Evolutionary conservation across 1,284 basidiomycete species (phyloP).

Genomic region (Cutaneotrichosporon curvatum): DNA sequence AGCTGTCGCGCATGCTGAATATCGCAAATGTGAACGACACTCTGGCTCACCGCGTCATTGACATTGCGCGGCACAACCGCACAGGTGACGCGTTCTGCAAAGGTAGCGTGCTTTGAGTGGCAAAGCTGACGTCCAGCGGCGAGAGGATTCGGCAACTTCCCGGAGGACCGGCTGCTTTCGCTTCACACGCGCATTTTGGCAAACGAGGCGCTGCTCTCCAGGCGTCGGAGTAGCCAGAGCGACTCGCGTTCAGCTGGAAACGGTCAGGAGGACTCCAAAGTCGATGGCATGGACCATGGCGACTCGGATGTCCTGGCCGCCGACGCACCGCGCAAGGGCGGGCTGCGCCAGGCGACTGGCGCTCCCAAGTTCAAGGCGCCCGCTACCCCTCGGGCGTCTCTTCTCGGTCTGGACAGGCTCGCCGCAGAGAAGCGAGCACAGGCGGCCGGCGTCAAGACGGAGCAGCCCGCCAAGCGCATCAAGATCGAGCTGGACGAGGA

Average conservation of each 20-base stretch:
- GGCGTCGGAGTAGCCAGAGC: background rate
- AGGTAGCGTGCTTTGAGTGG: conserved; percentile 40
- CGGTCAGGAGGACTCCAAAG: conserved; percentile 1
- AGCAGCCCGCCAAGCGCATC: conserved; percentile 55
- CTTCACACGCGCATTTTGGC: conserved; percentile 56
- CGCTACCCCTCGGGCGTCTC: conserved; percentile 61
- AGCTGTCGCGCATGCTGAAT: conserved; percentile 71
- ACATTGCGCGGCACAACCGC: conserved; percentile 65
- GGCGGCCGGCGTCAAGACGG: conserved; percentile 50
- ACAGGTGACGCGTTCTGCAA: conserved; percentile 55
- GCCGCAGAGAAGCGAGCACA: conserved; percentile 74
- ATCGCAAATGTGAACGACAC: conserved; percentile 72
- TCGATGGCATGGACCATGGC: conserved; percentile 66
- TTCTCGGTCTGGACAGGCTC: conserved; percentile 77
- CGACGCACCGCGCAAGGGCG: conserved; percentile 66
- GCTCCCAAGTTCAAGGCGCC: conserved; percentile 70
- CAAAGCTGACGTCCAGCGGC: conserved; percentile 53
- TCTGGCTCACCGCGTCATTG: conserved; percentile 67
- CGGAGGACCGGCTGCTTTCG: conserved; percentile 56
- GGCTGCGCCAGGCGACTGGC: conserved; percentile 66
- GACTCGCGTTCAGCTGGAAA: background rate
- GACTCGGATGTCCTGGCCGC: conserved; percentile 73
- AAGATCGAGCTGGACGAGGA: conserved; percentile 53
- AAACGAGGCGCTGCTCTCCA: conserved; percentile 50
- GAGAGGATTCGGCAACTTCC: conserved; percentile 76